Evolutionary conservation across 129 eudicot species (phyloP), one percentile per base, ranked within the genome.

Genomic region (Centella asiatica): DNA sequence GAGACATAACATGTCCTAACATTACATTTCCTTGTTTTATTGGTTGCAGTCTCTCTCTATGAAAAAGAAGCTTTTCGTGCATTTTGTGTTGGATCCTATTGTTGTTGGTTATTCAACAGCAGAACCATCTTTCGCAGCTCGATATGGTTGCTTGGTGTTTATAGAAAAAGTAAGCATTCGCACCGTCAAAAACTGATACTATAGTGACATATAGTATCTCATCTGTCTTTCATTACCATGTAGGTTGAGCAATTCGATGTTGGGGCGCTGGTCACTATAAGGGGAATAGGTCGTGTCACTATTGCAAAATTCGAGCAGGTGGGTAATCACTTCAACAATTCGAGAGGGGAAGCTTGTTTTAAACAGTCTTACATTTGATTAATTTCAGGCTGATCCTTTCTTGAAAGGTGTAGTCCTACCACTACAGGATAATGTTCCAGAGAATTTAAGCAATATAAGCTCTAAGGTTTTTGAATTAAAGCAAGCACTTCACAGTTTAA

Each of bases 271-370:
- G 95, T 86, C 62, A 53, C 79, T 9, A 75, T 83, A 28, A 82
- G 95, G 74, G 95, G 90, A 42, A 55, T 86, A 33, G 95, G 95
- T 46, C 95, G 90, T 53, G 95, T 86, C 66, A 74, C 87, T 22
- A 63, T 86, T 32, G 66, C 78, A 29, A 69, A 80, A 65, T 75
- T 86, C 58, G 64, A 76, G 60, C 77, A 83, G 73, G 95, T 80
- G 72, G 60, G 65, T 46, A 27, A 26, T 55, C 57, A 34, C 4
- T n/a, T n/a, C n/a, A n/a, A n/a, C n/a, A n/a, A n/a, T n/a, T n/a
- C n/a, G n/a, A n/a, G n/a, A n/a, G n/a, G n/a, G n/a, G n/a, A n/a
- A n/a, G n/a, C n/a, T n/a, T n/a, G n/a, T n/a, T n/a, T n/a, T 10
- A 11, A 0, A 40, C 44, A 32, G 47, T 44, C 48, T 73, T 69